These are phyloP conservation scores for Knufia petricola DNA, from an alignment of 2,329 filamentous ascomycete genomes.

Conservation along the genomic window DNA sequence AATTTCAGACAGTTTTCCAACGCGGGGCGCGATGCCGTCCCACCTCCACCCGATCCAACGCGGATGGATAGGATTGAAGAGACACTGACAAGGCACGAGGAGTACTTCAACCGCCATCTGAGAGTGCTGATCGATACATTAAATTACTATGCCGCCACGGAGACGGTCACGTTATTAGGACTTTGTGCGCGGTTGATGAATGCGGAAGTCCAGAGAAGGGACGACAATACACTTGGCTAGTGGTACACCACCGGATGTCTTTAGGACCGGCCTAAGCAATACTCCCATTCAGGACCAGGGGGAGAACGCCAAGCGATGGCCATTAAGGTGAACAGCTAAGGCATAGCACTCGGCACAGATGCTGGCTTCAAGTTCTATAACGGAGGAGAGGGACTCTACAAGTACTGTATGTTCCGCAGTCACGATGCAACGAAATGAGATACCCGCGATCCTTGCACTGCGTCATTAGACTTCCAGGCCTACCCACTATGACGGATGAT, in stretches of 20 bases:
- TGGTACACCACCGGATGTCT: neutral
- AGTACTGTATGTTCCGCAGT: too few relatives aligned
- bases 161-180: slow-evolving; percentile 87
- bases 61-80: slow-evolving; percentile 71
- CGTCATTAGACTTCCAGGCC: too few relatives aligned
- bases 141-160: slow-evolving; percentile 94
- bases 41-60: slow-evolving; percentile 37
- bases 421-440: too few relatives aligned
- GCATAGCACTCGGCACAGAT: too few relatives aligned
- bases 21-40: slow-evolving; percentile 19
- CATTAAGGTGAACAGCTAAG: too few relatives aligned
- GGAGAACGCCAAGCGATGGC: too few relatives aligned
- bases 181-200: slow-evolving; percentile 65
- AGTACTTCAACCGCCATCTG: slow-evolving; percentile 82
- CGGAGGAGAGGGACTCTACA: too few relatives aligned
- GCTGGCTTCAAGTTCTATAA: too few relatives aligned
- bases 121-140: slow-evolving; percentile 88
- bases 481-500: too few relatives aligned
- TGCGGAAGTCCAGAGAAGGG: slow-evolving; percentile 22
- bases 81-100: slow-evolving; percentile 82
- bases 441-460: too few relatives aligned
- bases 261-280: neutral
- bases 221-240: slow-evolving; percentile 4
- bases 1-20: slow-evolving; percentile 5
- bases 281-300: too few relatives aligned